Percentiles rank a stretch among this genome's conserved stretches.
phyloP scores from a whole-genome alignment of 768 basidiomycete species.

The Boletus patriciae region DNA sequence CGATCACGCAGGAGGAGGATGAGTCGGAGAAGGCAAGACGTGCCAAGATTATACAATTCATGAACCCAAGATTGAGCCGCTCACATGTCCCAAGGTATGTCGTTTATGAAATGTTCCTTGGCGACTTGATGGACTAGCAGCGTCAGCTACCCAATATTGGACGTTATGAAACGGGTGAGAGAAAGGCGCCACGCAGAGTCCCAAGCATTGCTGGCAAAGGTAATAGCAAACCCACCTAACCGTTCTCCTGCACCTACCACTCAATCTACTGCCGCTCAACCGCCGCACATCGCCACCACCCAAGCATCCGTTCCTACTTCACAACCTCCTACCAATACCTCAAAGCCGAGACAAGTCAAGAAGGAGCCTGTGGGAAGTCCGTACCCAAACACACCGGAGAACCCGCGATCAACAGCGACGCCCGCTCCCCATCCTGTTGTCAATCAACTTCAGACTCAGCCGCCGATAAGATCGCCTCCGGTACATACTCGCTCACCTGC shows the following conservation, averaged over 20 bases:
- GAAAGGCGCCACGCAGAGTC: conserved; percentile 30
- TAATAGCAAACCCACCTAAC: conserved; percentile 32
- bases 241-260: conserved; percentile 30
- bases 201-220: conserved; percentile 25
- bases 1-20: conserved; percentile 71
- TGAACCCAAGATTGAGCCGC: conserved; percentile 59
- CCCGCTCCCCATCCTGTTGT: conserved; percentile 34
- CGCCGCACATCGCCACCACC: conserved; percentile 34
- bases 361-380: conserved; percentile 32
- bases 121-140: conserved; percentile 1
- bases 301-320: conserved; percentile 26
- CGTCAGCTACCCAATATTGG: conserved; percentile 58
- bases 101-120: not conserved
- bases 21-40: conserved; percentile 72
- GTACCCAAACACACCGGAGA: conserved; percentile 30
- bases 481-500: conserved; percentile 31
- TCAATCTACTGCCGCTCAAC: conserved; percentile 36
- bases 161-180: conserved; percentile 40
- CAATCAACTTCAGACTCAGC: conserved; percentile 35
- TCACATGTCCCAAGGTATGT: conserved; percentile 51
- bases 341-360: conserved; percentile 29
- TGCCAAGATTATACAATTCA: conserved; percentile 74
- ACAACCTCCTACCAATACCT: conserved; percentile 30
- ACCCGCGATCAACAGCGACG: conserved; percentile 30
- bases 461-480: conserved; percentile 30